Evolutionary conservation across 306 rosid species (phyloP).

Genomic region (Inga leiocalycina): DNA sequence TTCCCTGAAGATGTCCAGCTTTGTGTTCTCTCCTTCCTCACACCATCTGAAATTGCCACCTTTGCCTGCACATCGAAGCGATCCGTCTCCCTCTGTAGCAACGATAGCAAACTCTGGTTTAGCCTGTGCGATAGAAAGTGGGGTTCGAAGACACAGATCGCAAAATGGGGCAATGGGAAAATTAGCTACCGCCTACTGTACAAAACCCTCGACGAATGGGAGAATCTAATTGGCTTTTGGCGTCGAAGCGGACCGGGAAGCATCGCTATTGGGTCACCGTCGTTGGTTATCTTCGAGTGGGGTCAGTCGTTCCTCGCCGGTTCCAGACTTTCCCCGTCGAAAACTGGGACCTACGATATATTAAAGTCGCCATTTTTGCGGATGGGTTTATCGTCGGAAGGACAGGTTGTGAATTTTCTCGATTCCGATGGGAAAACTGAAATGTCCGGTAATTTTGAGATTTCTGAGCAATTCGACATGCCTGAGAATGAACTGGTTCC

Average conservation of each 20-base stretch:
- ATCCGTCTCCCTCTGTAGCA: conserved; percentile 54
- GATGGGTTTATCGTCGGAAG: conserved; percentile 68
- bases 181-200: conserved; percentile 61
- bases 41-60: conserved; percentile 60
- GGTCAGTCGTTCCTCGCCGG: conserved; percentile 62
- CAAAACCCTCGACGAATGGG: conserved; percentile 68
- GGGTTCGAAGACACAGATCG: conserved; percentile 80
- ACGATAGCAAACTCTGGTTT: conserved; percentile 79
- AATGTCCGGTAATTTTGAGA: conserved; percentile 26
- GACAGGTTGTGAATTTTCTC: conserved; percentile 54
- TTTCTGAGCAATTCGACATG: conserved; percentile 30
- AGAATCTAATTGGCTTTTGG: conserved; percentile 88
- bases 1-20: conserved; percentile 90
- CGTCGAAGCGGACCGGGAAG: conserved; percentile 68
- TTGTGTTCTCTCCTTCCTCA: conserved; percentile 81
- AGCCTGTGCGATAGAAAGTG: conserved; percentile 79
- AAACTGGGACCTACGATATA: conserved; percentile 53
- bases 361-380: conserved; percentile 67
- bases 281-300: conserved; percentile 88
- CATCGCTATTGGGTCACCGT: conserved; percentile 47
- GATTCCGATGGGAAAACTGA: conserved; percentile 64
- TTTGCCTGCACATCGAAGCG: conserved; percentile 86
- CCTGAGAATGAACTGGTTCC: conserved; percentile 56
- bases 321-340: conserved; percentile 74
- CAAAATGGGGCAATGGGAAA: conserved; percentile 63